Conservation (phyloP, 140 eudicot species). For the Ambrosia hybrid region DNA sequence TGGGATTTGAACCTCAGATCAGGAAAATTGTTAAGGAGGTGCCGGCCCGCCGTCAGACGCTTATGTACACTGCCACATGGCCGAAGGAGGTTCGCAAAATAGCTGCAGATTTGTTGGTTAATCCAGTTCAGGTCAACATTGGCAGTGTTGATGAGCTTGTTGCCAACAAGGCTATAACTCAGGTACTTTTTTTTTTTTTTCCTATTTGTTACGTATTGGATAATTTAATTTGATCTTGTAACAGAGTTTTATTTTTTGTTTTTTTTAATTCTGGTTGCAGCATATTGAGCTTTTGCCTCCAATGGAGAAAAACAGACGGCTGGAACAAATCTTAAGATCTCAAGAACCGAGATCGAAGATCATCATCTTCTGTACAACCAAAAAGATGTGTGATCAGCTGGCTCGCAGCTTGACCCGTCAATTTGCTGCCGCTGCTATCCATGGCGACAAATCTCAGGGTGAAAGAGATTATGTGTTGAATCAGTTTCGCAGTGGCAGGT, state of each 20-base stretch:
- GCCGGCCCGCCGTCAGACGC: conserved; percentile 89
- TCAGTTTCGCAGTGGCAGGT: conserved; percentile 69
- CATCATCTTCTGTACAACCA: conserved; percentile 87
- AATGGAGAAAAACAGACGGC: conserved; percentile 77
- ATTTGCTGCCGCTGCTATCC: conserved; percentile 92
- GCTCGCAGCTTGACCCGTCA: conserved; percentile 64
- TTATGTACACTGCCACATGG: conserved; percentile 99
- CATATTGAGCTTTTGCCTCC: conserved; percentile 65
- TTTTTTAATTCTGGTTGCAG: conserved; percentile 35
- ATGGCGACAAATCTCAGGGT: conserved; percentile 82
- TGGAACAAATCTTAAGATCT: conserved; percentile 82
- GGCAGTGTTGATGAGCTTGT: conserved; percentile 92
- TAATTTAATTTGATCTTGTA: background rate
- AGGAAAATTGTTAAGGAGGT: conserved; percentile 92
- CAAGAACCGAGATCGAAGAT: conserved; percentile 92
- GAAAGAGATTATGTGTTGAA: conserved; percentile 85
- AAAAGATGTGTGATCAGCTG: conserved; percentile 91
- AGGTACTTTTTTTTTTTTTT: conserved; percentile 38
- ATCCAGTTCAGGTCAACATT: conserved; percentile 91
- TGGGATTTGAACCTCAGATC: conserved; percentile 98
- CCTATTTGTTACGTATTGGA: background rate
- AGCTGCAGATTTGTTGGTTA: conserved; percentile 79
- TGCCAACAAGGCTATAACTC: conserved; percentile 97
- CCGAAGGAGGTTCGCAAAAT: conserved; percentile 96
- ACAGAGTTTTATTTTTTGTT: background rate